A percentile compares a stretch with the other conserved stretches of the same genome.
phyloP scores from a whole-genome alignment of 208 protist species.

The Novymonas esmeraldas region DNA sequence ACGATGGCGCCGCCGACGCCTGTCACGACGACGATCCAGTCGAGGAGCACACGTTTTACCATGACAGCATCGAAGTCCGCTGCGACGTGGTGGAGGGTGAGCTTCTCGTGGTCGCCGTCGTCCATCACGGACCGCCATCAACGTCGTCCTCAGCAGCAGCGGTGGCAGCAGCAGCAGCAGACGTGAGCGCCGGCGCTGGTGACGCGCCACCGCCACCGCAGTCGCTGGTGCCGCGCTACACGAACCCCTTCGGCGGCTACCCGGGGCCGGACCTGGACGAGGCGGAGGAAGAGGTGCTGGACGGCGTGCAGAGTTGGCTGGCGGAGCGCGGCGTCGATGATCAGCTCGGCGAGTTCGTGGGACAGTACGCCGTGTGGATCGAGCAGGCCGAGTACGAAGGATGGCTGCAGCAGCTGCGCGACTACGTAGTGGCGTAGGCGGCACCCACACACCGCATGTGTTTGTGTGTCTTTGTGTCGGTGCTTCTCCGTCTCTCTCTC shows the following conservation, averaged over 20 bases:
- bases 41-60: conserved; percentile 54
- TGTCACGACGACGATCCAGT: conserved; percentile 14
- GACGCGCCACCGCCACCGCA: too few species aligned
- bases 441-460: background rate
- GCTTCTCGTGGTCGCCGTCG: conserved; percentile 68
- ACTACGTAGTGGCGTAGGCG: conserved; percentile 76
- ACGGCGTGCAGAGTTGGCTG: conserved; percentile 78
- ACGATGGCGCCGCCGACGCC: background rate
- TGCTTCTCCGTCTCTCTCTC: background rate
- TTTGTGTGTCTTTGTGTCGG: conserved; percentile 9
- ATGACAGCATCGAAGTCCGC: conserved; percentile 74
- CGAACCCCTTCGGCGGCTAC: conserved; percentile 76
- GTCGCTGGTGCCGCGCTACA: conserved; percentile 39
- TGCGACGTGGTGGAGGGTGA: conserved; percentile 85
- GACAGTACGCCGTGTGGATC: conserved; percentile 77
- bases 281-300: conserved; percentile 81
- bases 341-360: conserved; percentile 81
- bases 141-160: too few species aligned
- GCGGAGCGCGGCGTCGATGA: conserved; percentile 84
- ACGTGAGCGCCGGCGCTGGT: background rate
- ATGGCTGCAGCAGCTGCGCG: conserved; percentile 82
- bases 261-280: conserved; percentile 78
- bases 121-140: conserved; percentile 53
- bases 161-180: background rate
- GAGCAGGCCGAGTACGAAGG: conserved; percentile 89